Base-by-base conservation (phyloP, 2,329 filamentous ascomycete genomes). In the Aphanocladium album region DNA sequence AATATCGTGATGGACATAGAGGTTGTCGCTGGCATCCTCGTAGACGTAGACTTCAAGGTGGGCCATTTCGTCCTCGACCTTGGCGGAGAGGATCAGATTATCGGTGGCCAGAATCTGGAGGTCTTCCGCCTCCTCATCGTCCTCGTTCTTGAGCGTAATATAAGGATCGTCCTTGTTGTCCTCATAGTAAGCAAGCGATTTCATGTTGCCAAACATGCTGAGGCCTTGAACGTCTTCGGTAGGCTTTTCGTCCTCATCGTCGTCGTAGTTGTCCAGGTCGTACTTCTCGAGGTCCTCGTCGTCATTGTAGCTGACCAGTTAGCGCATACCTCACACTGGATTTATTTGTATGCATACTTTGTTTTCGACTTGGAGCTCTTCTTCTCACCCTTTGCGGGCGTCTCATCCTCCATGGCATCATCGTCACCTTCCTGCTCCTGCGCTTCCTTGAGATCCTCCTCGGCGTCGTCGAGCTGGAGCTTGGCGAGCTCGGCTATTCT, bases 1-100 rank as follows among this genome's bases (percentile, higher is more conserved):
- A 69, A 99, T 96, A 75, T 99, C 95, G 83, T 99, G 95, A 78
- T 99, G 95, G 25, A 99, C 93, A 74, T 99, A 99, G 63, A 99
- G 87, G 73, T 99, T 99, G 76, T 98, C 95, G 49, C 88, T 90
- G 64, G 86, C 86, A 68, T 98, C 95, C 75, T 99, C 95, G 76
- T 98, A 99, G 30, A 99, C 92, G 71, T 98, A 97, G 21, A 98
- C 89, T 74, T 99, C 95, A 27, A 99, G 81, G 75, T 98, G 93
- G 19, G 95, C 93, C 63, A 99, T 88, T 73, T 99, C 95, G 69
- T 99, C 95, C 76, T 99, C 95, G 56, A 98, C 89, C 77, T 96
- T 93, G 65, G 92, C 93, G 12, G 93, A 90, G 52, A 99, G 80
- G 37, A 99, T 83, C 62, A 99, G 80, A 73, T 98, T 99, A 77